Percentiles rank a stretch among this genome's conserved stretches.
phyloP scores from a whole-genome alignment of 202 grass and related monocot species.

The Sporobolus alterniflorus region DNA sequence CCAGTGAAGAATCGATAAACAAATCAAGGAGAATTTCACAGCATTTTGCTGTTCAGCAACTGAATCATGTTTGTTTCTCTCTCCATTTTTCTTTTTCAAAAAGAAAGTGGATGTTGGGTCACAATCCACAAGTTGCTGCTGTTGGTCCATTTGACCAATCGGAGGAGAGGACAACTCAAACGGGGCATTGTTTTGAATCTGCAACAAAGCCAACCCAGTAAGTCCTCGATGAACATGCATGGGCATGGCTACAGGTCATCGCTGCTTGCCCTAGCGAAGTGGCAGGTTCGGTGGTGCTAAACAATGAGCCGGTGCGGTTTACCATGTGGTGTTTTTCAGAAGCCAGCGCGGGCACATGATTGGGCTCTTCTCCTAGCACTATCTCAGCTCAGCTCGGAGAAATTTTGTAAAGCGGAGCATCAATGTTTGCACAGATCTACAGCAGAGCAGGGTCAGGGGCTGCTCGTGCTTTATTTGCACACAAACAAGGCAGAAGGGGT shows the following conservation, averaged over 20 bases:
- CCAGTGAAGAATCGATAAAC: background rate
- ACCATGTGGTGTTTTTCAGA: slow-evolving; percentile 30
- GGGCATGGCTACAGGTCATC: slow-evolving; percentile 22
- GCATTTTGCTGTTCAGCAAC: slow-evolving; percentile 20
- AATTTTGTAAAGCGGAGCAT: slow-evolving; percentile 45
- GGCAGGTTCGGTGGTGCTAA: slow-evolving; percentile 20
- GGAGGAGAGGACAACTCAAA: slow-evolving; percentile 46
- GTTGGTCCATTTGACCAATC: slow-evolving; percentile 17
- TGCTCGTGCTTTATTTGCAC: slow-evolving; percentile 30
- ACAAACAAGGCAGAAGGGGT: slow-evolving; percentile 26
- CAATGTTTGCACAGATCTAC: slow-evolving; percentile 52
- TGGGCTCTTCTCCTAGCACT: slow-evolving; percentile 36
- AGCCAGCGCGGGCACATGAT: slow-evolving; percentile 44
- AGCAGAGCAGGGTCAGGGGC: slow-evolving; percentile 4
- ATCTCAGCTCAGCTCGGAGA: slow-evolving; percentile 4
- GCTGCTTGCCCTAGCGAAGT: slow-evolving; percentile 27
- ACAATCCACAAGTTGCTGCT: slow-evolving; percentile 49
- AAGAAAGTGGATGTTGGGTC: background rate
- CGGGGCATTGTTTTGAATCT: slow-evolving; percentile 41
- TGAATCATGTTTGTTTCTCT: background rate
- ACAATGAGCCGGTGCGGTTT: slow-evolving; percentile 31
- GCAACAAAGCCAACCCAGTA: slow-evolving; percentile 37
- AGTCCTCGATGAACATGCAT: slow-evolving; percentile 27
- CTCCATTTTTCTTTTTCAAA: background rate
- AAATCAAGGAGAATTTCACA: background rate